Base-by-base conservation (phyloP, 2,329 filamentous ascomycete genomes). In the Trichoderma guizhouense region DNA sequence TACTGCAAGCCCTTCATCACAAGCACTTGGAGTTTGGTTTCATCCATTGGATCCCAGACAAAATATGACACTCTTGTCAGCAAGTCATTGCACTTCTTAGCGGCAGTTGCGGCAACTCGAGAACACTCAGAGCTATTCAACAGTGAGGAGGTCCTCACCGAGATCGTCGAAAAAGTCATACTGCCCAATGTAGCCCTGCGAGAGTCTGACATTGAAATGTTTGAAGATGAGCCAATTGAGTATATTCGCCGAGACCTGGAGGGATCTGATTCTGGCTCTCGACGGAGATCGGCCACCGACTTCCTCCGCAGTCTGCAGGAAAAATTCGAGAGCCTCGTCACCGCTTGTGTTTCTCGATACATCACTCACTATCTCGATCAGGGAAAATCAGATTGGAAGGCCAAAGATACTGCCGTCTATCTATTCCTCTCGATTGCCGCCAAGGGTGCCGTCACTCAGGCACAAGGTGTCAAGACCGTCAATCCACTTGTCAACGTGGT, bases 141-240 rank as follows among this genome's bases (percentile, higher is more conserved):
- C 82, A 91, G 92, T 76, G 89, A 94, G 77, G 87, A 88, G 5
- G 91, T 93, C 3, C 84, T 98, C 43, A 90, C 90, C 21, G 92
- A 97, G 80, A 93, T 99, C 68, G 93, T 98, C 11, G 94, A 98
- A 81, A 97, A 97, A 83, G 96, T 98, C 72, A 93, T 99, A 71
- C 84, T 99, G 74, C 95, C 96, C 11, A 99, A 99, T 78, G 90
- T 99, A 72, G 92, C 92, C 18, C 85, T 99, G 73, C 90, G 97
- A 75, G 96, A 98, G 78, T 96, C 95, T 0, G 97, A 99, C 75
- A 88, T 97, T 69, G 96, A 99, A 81, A 88, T 97, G 75, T 98
- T 99, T 77, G 96, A 99, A 80, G 97, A 99, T 79, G 97, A 99
- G 84, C 96, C 96, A 0, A 99, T 99, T 75, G 96, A 99, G 81